Evolutionary conservation across 2,329 filamentous ascomycete species (phyloP), one percentile per base, ranked within the genome.

Genomic region (Penicillium sp.): DNA sequence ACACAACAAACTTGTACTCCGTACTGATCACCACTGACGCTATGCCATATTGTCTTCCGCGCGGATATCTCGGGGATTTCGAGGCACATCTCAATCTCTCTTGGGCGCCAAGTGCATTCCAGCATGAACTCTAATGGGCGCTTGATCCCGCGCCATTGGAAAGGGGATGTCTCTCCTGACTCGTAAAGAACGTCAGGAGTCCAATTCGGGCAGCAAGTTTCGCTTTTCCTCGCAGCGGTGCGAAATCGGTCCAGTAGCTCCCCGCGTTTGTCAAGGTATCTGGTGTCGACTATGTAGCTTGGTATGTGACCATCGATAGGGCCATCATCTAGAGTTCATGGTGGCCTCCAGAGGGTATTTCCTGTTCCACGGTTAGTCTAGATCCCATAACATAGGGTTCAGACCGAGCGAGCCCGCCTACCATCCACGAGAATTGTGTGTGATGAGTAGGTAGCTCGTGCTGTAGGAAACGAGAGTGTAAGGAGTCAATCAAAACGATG

Each of bases 121-220:
- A 51, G 51, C 40, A 49, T 47, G 33, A 47, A 53, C 33, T 59
- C 50, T 55, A 63, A 63, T 65, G 55, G 59, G 42, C 33, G 58
- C 44, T 53, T 26, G 47, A 53, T 50, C 55, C 59, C 57, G 54
- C 53, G 17, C 22, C 51, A 45, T 37, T 62, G 63, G 57, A 56
- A 53, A 40, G 51, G 65, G 60, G 47, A 61, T 45, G 56, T 12
- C 13, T 61, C 56, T 35, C 53, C 60, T 44, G 50, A 56, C 38
- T 42, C 53, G 53, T 54, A 59, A 54, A 42, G 56, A 49, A 30
- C 24, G 45, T 47, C 50, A 15, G 45, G 42, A 53, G 58, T 42
- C 49, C 28, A 45, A 37, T 15, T 53, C 15, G 40, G 33, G 53
- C 35, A 38, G 44, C 53, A 26, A 47, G 42, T 26, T 49, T 42